Base-by-base conservation (phyloP, 2,329 filamentous ascomycete genomes). In the Scytalidium lignicola region DNA sequence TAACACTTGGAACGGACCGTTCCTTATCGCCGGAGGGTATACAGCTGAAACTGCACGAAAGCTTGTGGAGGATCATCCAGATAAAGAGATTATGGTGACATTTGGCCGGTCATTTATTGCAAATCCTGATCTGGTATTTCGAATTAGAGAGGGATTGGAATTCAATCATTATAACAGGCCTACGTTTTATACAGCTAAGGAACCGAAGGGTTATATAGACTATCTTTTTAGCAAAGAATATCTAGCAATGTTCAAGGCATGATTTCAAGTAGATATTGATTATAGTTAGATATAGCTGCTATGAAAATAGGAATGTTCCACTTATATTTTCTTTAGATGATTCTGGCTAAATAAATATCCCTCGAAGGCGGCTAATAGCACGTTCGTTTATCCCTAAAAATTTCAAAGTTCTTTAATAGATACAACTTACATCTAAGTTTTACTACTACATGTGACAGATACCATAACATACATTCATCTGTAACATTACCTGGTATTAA, bases 51-150 rank as follows among this genome's bases (percentile, higher is more conserved):
- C 58, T 10, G 69, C 72, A 1, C 52, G 62, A 28, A 61, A 66
- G 44, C 65, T 66, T 1, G 65, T 65, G 3, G 63, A 74, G 61
- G 41, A 43, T 15, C 17, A 43, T 22, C 23, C 21, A 15, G 23
- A 22, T 19, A 37, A 51, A 4, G 18, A 47, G 6, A 67, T 71
- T 47, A 65, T 57, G 1, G 56, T 70, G 43, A 64, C 68, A 12
- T 72, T 67, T 42, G 70, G 68, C 2, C 62, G 64, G 7, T 67
- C 58, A 55, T 72, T 71, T 51, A 68, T 67, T 23, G 63, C 65
- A 17, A 72, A 72, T 42, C 68, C 69, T 1, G 69, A 73, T 57
- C 53, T 71, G 17, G 46, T 46, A 18, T 46, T 41, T 9, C 21
- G 41, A 19, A 20, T 43, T 12, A 18, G 12, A 8, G 15, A 18